A percentile compares a stretch with the other conserved stretches of the same genome.
Conservation (phyloP, 2,329 filamentous ascomycete species). For the Penicillium sp. region DNA sequence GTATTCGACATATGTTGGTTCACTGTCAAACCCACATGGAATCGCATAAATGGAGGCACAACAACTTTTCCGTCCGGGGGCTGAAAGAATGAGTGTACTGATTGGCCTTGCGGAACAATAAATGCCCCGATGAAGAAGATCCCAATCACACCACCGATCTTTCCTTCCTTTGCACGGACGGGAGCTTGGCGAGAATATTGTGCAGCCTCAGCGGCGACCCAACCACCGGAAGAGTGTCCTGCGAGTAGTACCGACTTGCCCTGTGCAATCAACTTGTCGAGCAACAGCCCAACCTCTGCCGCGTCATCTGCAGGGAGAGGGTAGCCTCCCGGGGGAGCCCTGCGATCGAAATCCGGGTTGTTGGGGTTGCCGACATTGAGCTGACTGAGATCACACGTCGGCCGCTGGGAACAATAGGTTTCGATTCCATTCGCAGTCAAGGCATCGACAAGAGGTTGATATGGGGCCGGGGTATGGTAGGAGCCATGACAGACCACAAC, state of each 20-base stretch:
- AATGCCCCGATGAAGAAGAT: slow-evolving; percentile 31
- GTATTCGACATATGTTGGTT: fast-evolving
- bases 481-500: slow-evolving; percentile 11
- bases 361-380: slow-evolving; percentile 59
- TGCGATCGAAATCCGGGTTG: slow-evolving; percentile 18
- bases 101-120: slow-evolving; percentile 30
- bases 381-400: slow-evolving; percentile 48
- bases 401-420: slow-evolving; percentile 33
- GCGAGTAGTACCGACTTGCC: slow-evolving; percentile 29
- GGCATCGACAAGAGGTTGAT: slow-evolving; percentile 23
- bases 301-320: slow-evolving; percentile 16
- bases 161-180: slow-evolving; percentile 12
- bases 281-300: neutral
- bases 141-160: slow-evolving; percentile 24
- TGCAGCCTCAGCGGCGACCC: slow-evolving; percentile 32
- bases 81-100: slow-evolving; percentile 29
- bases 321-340: slow-evolving; percentile 27
- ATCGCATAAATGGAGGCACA: slow-evolving; percentile 24
- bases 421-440: slow-evolving; percentile 25
- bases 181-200: slow-evolving; percentile 24
- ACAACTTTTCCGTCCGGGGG: slow-evolving; percentile 22
- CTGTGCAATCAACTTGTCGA: slow-evolving; percentile 7
- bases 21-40: slow-evolving; percentile 21
- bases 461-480: slow-evolving; percentile 31
- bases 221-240: slow-evolving; percentile 35